Evolutionary conservation across 495 filamentous ascomycete genomes (phyloP).

Genomic region (Penicillium flavigenum): DNA sequence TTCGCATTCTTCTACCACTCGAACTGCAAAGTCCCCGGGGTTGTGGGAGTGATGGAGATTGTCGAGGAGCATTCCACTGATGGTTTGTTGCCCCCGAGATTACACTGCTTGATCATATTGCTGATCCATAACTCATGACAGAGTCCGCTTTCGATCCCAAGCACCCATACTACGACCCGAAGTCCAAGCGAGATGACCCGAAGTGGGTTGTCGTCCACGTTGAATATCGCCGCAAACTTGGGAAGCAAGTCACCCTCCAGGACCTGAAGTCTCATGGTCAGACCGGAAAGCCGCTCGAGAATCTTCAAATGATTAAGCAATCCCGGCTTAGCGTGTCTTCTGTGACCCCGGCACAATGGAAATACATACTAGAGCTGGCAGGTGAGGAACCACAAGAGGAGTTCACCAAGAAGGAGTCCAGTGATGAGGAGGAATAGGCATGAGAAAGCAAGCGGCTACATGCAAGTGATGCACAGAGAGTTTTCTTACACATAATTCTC

Average conservation of each 20-base stretch:
- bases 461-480: slow-evolving; percentile 5
- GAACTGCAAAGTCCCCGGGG: slow-evolving; percentile 87
- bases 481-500: not conserved
- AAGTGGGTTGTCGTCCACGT: slow-evolving; percentile 92
- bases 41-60: slow-evolving; percentile 93
- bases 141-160: slow-evolving; percentile 77
- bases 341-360: slow-evolving; percentile 73
- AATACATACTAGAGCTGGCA: slow-evolving; percentile 63
- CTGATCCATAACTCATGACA: slow-evolving; percentile 31
- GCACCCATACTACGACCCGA: slow-evolving; percentile 81
- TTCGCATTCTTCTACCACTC: slow-evolving; percentile 96
- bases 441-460: not conserved
- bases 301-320: slow-evolving; percentile 81
- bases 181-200: slow-evolving; percentile 67
- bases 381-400: slow-evolving; percentile 24
- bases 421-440: slow-evolving; percentile 12
- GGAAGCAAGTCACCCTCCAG: slow-evolving; percentile 65
- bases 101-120: not conserved
- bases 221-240: slow-evolving; percentile 76
- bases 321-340: slow-evolving; percentile 79
- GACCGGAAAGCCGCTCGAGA: slow-evolving; percentile 63
- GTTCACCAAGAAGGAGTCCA: slow-evolving; percentile 16
- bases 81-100: slow-evolving; percentile 47
- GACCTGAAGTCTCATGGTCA: slow-evolving; percentile 65
- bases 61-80: slow-evolving; percentile 79